Percentiles rank a stretch among this genome's conserved stretches.
These are phyloP conservation scores for Tulasnella sp. DNA, from an alignment of 768 basidiomycete species.

Conservation along the genomic window DNA sequence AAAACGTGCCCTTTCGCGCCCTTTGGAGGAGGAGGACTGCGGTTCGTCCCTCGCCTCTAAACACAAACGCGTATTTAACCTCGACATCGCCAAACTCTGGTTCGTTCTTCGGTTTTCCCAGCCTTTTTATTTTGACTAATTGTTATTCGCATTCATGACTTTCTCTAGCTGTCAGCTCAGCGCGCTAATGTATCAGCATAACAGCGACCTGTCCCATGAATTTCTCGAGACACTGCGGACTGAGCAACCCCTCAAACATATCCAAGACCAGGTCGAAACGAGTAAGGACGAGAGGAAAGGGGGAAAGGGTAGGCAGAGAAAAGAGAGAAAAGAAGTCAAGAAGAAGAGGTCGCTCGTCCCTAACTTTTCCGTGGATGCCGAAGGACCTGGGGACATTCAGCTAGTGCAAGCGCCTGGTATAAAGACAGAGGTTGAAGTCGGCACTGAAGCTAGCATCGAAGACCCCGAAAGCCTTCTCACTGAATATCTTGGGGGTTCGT, in stretches of 20 bases:
- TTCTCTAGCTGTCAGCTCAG: constrained; percentile 19
- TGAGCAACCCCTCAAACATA: no score
- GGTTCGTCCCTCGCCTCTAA: no score
- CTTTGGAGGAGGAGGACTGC: neutral
- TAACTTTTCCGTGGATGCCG: no score
- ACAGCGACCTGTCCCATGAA: neutral
- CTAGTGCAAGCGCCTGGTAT: no score
- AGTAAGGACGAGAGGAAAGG: no score
- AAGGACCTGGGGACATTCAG: no score
- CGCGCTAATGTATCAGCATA: constrained; percentile 19
- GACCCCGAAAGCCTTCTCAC: neutral
- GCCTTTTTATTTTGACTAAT: neutral
- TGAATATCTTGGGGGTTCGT: neutral
- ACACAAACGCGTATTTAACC: constrained; percentile 10
- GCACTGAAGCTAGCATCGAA: neutral
- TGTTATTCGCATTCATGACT: neutral
- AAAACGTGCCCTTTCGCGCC: neutral
- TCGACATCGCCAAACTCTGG: constrained; percentile 20
- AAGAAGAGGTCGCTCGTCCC: no score
- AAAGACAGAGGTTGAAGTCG: no score
- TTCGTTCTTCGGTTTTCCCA: constrained; percentile 1
- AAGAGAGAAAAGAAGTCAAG: no score
- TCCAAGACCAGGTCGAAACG: no score
- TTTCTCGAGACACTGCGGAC: no score
- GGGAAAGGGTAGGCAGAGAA: no score